Conservation (phyloP, 2,329 filamentous ascomycete species). For the Plenodomus biglobosus region DNA sequence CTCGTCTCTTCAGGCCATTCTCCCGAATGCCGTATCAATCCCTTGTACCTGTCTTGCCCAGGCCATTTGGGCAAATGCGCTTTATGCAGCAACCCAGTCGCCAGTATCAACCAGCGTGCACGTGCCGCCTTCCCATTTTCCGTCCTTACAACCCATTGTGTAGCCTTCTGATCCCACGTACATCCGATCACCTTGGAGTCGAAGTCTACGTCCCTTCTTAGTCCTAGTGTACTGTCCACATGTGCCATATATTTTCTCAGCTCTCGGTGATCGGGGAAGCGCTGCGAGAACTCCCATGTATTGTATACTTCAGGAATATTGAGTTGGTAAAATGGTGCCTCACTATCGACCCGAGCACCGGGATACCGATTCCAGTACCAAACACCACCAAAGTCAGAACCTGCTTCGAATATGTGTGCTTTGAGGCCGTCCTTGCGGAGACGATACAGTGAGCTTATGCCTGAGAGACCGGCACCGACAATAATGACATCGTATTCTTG, state of each 20-base stretch:
- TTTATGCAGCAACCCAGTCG: conserved; percentile 21
- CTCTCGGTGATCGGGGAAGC: conserved; percentile 30
- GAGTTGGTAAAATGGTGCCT: conserved; percentile 36
- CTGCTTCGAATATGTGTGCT: conserved; percentile 25
- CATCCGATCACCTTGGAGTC: conserved; percentile 48
- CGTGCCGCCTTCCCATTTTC: conserved; percentile 48
- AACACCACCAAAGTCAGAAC: conserved; percentile 19
- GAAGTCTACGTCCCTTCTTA: conserved; percentile 42
- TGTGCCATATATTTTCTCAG: conserved; percentile 30
- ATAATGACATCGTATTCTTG: conserved; percentile 25
- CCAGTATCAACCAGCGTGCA: conserved; percentile 46
- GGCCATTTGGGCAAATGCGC: conserved; percentile 22
- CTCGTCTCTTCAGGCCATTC: conserved; percentile 41
- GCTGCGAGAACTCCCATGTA: conserved; percentile 23
- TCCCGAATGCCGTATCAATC: conserved; percentile 23
- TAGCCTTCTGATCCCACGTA: conserved; percentile 42
- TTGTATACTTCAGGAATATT: conserved; percentile 32
- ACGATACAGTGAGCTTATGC: conserved; percentile 23
- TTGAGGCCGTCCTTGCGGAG: conserved; percentile 22
- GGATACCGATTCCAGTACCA: conserved; percentile 25
- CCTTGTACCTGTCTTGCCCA: conserved; percentile 19
- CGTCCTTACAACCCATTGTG: conserved; percentile 51
- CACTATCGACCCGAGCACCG: conserved; percentile 35
- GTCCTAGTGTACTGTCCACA: conserved; percentile 20
- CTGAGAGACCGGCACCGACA: conserved; percentile 32